These are phyloP conservation scores for Diaporthe batatas DNA, from an alignment of 2,329 filamentous ascomycete species.

Conservation along the genomic window DNA sequence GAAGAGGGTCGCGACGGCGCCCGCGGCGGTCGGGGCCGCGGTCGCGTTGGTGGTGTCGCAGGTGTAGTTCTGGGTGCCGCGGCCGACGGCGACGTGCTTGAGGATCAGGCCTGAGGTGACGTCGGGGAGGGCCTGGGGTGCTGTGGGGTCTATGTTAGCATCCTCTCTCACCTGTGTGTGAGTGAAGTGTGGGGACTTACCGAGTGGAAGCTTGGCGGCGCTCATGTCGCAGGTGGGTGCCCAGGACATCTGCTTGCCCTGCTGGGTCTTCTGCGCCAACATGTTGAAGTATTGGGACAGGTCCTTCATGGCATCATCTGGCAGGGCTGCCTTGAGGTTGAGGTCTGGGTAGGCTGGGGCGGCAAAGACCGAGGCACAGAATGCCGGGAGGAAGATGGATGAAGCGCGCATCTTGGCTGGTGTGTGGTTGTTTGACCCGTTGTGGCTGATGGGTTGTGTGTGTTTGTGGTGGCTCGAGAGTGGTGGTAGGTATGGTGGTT, in stretches of 20 bases:
- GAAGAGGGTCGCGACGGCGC: slow-evolving; percentile 88
- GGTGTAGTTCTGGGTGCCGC: slow-evolving; percentile 95
- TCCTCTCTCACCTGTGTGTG: neutral
- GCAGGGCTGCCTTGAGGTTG: slow-evolving; percentile 55
- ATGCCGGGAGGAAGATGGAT: slow-evolving; percentile 60
- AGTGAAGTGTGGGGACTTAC: slow-evolving; percentile 47
- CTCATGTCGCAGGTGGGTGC: slow-evolving; percentile 68
- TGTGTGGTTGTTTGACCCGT: slow-evolving; percentile 1
- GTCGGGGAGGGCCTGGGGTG: slow-evolving; percentile 70
- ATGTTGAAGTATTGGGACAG: slow-evolving; percentile 73
- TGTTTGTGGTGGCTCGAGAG: slow-evolving; percentile 35
- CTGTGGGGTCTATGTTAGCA: slow-evolving; percentile 54
- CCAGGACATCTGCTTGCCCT: slow-evolving; percentile 56
- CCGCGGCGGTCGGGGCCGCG: slow-evolving; percentile 73
- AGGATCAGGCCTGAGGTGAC: slow-evolving; percentile 73
- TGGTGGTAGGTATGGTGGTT: slow-evolving; percentile 20
- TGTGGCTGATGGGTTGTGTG: slow-evolving; percentile 2
- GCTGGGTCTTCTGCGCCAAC: slow-evolving; percentile 67
- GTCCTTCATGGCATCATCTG: slow-evolving; percentile 57
- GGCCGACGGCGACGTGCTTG: slow-evolving; percentile 85
- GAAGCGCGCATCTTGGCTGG: slow-evolving; percentile 64
- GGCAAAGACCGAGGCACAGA: slow-evolving; percentile 58
- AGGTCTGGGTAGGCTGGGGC: slow-evolving; percentile 63
- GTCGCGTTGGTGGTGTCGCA: slow-evolving; percentile 74
- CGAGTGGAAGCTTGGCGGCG: slow-evolving; percentile 62